phyloP scores from a whole-genome alignment of 1,284 basidiomycete genomes.

The Malassezia sp. region DNA sequence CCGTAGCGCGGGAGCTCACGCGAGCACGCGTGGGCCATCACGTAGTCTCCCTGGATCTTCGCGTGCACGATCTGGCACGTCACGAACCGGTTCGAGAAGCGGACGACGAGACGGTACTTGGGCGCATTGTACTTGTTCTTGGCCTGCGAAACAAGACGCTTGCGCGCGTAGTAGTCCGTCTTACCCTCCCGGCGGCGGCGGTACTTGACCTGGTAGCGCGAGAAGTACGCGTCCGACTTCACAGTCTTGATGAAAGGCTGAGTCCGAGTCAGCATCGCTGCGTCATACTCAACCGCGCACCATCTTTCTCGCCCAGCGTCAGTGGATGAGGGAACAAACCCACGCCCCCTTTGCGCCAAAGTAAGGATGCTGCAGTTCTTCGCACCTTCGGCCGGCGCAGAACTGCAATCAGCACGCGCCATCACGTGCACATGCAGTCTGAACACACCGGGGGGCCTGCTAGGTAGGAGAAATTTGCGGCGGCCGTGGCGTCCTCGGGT shows the following conservation, averaged over 20 bases:
- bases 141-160: constrained; percentile 88
- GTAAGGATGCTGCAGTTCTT: constrained; percentile 11
- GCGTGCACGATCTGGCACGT: constrained; percentile 73
- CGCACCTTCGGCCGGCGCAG: constrained; percentile 9
- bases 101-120: constrained; percentile 96
- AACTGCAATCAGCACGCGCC: constrained; percentile 5
- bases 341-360: background rate
- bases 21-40: constrained; percentile 61
- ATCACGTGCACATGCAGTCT: constrained; percentile 8
- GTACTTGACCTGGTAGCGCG: constrained; percentile 59
- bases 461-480: background rate
- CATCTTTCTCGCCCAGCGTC: constrained; percentile 16
- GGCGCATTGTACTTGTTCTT: constrained; percentile 99
- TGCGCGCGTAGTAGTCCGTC: constrained; percentile 98
- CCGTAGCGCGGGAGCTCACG: constrained; percentile 89
- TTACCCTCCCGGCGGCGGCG: constrained; percentile 76
- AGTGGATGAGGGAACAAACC: constrained; percentile 9
- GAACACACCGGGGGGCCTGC: background rate
- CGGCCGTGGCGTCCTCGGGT: background rate
- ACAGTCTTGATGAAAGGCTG: constrained; percentile 53
- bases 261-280: background rate
- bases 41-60: constrained; percentile 90
- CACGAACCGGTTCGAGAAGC: constrained; percentile 54
- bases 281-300: background rate
- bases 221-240: constrained; percentile 74